phyloP scores from a whole-genome alignment of 2,329 filamentous ascomycete genomes.

The Paecilomyces formosus region DNA sequence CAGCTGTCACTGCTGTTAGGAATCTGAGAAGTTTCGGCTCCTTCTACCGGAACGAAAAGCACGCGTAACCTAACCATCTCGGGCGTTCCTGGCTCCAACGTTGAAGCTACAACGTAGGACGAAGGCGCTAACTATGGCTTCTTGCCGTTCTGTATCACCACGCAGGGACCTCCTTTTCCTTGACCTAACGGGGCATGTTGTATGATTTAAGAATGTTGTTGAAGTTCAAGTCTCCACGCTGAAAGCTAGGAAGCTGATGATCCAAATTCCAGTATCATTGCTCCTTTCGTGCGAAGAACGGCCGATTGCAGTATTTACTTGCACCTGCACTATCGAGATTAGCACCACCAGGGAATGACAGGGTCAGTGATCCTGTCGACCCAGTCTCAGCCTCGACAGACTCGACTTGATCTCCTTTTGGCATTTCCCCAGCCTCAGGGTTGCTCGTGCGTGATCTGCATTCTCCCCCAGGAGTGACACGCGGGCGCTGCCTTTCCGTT shows the following conservation, averaged over 20 bases:
- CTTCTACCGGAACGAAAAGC: neutral
- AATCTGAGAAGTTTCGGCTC: neutral
- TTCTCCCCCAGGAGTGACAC: neutral
- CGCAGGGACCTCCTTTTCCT: neutral
- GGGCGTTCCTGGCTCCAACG: neutral
- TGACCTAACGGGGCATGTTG: no score
- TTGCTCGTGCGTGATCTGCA: neutral
- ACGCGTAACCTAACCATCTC: neutral
- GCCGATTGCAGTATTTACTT: neutral
- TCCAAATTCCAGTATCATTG: neutral
- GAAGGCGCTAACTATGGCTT: neutral
- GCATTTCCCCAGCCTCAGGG: neutral
- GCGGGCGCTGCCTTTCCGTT: neutral
- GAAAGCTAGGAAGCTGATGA: neutral
- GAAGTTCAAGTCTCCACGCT: neutral
- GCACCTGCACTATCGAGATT: neutral
- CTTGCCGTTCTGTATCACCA: neutral
- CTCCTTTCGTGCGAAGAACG: neutral
- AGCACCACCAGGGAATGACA: neutral
- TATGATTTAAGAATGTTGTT: neutral
- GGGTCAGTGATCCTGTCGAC: neutral
- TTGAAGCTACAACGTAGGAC: neutral
- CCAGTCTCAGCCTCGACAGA: neutral
- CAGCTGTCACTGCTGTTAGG: neutral
- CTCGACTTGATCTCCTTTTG: neutral